phyloP scores from a whole-genome alignment of 164 flowering plant genomes.

The Santalum album region DNA sequence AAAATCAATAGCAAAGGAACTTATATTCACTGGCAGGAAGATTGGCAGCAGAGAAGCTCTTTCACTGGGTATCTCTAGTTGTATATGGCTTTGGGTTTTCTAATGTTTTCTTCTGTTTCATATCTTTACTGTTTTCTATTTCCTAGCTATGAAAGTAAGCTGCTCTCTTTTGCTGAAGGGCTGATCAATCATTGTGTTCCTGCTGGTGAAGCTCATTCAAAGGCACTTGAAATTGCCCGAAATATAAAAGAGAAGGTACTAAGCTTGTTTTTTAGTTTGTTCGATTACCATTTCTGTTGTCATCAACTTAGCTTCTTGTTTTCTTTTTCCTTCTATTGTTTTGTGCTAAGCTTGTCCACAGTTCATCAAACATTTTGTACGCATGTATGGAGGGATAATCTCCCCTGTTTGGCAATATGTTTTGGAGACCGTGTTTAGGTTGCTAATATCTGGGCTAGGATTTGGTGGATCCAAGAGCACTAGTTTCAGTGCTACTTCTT shows the following conservation, averaged over 20 bases:
- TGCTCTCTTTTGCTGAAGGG: slow-evolving; percentile 37
- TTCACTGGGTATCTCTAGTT: slow-evolving; percentile 41
- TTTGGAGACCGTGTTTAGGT: no score
- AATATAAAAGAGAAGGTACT: slow-evolving; percentile 75
- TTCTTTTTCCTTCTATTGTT: neutral
- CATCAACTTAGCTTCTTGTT: no score
- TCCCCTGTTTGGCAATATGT: no score
- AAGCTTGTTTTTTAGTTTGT: no score
- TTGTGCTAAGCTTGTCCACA: no score
- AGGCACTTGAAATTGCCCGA: slow-evolving; percentile 86
- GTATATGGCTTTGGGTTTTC: neutral
- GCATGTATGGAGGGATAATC: no score
- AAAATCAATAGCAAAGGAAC: slow-evolving; percentile 73
- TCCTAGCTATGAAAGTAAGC: slow-evolving; percentile 2
- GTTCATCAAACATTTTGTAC: no score
- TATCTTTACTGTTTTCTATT: neutral
- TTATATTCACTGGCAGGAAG: slow-evolving; percentile 80
- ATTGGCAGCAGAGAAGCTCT: slow-evolving; percentile 60
- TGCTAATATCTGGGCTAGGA: no score
- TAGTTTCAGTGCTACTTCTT: no score
- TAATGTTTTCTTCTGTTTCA: neutral
- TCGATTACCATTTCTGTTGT: neutral
- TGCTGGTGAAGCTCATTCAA: slow-evolving; percentile 64
- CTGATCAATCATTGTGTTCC: slow-evolving; percentile 75
- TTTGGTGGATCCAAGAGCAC: no score